Base-by-base conservation (phyloP, 169 alveolate genomes). In the Toxoplasma gondii region DNA sequence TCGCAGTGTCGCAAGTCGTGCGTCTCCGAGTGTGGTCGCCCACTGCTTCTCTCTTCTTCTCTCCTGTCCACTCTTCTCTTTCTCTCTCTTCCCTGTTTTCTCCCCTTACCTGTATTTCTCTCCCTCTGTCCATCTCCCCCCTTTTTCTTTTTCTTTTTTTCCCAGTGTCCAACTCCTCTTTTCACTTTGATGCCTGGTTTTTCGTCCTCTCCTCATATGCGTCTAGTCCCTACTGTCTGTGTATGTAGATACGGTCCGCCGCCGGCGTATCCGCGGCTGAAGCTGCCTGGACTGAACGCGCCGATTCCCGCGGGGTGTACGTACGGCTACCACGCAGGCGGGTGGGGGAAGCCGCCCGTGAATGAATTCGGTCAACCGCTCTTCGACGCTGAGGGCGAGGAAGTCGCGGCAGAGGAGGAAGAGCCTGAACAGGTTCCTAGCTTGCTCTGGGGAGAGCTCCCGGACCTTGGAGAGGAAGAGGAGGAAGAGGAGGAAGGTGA, bases 221-320 rank as follows among this genome's bases (percentile, higher is more conserved):
- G 74, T 31, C 86, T 78, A 1, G 86, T 36, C 43, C 86, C 39
- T 54, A 5, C 24, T 49, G 27, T 45, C 58, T 36, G 31, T 91
- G 58, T 91, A 34, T 29, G 82, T 84, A 87, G 97, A 74, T 97
- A 98, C 96, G 99, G 99, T 12, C 99, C 99, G 49, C 99, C 99
- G 29, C 99, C 99, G 24, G 98, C 99, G 49, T 99, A 99, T 96
- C 99, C 99, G 31, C 98, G 98, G 93, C 96, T 99, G 88, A 98
- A 98, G 94, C 98, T 99, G 70, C 99, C 99, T 39, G 99, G 99
- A 1, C 98, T 99, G 29, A 99, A 98, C 95, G 98, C 99, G 67
- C 99, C 98, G 45, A 94, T 98, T 54, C 99, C 98, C 91, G 98
- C 97, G 78, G 96, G 99, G 36, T 96, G 98, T 88, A 95, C 94